These are phyloP conservation scores for Chamaecrista fasciculata DNA, from an alignment of 306 rosid species.

Conservation along the genomic window DNA sequence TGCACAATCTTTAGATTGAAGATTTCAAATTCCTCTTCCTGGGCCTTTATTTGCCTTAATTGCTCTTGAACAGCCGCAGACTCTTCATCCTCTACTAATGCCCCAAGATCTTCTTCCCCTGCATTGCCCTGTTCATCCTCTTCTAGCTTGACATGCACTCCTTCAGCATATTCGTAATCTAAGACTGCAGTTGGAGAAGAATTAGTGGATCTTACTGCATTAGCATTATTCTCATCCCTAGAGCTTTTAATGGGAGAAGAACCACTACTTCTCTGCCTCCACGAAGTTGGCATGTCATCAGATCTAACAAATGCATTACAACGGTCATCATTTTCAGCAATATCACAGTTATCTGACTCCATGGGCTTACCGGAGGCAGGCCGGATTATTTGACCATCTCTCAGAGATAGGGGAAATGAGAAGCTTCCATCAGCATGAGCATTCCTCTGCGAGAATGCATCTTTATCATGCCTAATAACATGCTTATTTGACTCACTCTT, in stretches of 20 bases:
- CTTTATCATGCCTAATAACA: slow-evolving; percentile 52
- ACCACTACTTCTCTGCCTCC: slow-evolving; percentile 72
- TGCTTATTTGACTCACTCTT: slow-evolving; percentile 64
- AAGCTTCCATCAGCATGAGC: slow-evolving; percentile 57
- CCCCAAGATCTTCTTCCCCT: slow-evolving; percentile 76
- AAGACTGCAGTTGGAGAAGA: slow-evolving; percentile 82
- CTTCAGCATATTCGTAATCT: slow-evolving; percentile 75
- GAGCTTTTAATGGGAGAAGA: slow-evolving; percentile 76
- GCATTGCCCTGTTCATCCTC: slow-evolving; percentile 61
- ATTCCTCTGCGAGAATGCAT: slow-evolving; percentile 45
- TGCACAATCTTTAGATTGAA: slow-evolving; percentile 98
- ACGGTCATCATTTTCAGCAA: slow-evolving; percentile 59
- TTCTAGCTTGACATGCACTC: slow-evolving; percentile 64
- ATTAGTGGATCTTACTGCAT: slow-evolving; percentile 52
- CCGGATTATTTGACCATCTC: slow-evolving; percentile 55
- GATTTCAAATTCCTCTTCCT: slow-evolving; percentile 96
- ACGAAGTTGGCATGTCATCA: slow-evolving; percentile 61
- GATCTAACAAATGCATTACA: slow-evolving; percentile 51
- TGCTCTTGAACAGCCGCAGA: slow-evolving; percentile 99
- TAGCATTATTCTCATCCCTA: slow-evolving; percentile 69
- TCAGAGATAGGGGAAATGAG: slow-evolving; percentile 79
- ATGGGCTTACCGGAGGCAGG: slow-evolving; percentile 58
- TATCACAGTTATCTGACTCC: slow-evolving; percentile 60
- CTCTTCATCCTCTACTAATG: slow-evolving; percentile 91
- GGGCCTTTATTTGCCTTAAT: slow-evolving; percentile 92